Conservation (phyloP, 371 early-diverging fungal genomes). For the Mortierella sp. region DNA sequence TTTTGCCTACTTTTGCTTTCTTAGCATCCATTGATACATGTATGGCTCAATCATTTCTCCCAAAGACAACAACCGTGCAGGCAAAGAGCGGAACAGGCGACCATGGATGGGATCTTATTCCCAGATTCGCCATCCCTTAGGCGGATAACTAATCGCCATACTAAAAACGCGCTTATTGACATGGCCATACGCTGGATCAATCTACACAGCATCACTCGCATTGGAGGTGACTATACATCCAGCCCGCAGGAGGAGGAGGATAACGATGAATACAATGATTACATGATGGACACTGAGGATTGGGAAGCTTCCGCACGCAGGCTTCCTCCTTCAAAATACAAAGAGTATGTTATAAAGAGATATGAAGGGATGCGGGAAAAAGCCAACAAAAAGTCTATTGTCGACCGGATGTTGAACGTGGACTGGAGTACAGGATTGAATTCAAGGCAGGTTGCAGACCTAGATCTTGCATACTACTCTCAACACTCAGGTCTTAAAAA, state of each 20-base stretch:
- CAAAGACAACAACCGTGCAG: background rate
- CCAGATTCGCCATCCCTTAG: slow-evolving; percentile 42
- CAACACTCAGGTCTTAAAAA: slow-evolving; percentile 37
- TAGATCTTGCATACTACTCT: slow-evolving; percentile 57
- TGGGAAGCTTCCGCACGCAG: background rate
- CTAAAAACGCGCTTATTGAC: slow-evolving; percentile 47
- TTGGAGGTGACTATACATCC: background rate
- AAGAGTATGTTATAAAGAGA: slow-evolving; percentile 16
- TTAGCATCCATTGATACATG: background rate
- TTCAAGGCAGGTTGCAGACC: slow-evolving; percentile 59
- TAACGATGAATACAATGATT: slow-evolving; percentile 21
- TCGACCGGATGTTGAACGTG: slow-evolving; percentile 46
- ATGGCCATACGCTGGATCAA: slow-evolving; percentile 35
- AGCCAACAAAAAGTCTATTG: slow-evolving; percentile 40
- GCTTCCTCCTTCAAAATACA: slow-evolving; percentile 15
- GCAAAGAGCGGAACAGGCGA: background rate
- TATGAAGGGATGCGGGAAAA: slow-evolving; percentile 44
- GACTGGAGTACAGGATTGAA: slow-evolving; percentile 60
- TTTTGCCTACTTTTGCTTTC: background rate
- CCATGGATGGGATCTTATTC: slow-evolving; percentile 19
- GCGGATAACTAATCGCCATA: slow-evolving; percentile 47
- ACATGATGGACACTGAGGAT: slow-evolving; percentile 29
- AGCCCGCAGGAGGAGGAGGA: slow-evolving; percentile 14
- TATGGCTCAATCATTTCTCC: background rate
- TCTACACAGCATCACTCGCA: slow-evolving; percentile 23